Percentiles rank a stretch among this genome's conserved stretches.
Evolutionary conservation across 2,329 filamentous ascomycete genomes (phyloP).

Genomic region (Talaromyces verruculosus): DNA sequence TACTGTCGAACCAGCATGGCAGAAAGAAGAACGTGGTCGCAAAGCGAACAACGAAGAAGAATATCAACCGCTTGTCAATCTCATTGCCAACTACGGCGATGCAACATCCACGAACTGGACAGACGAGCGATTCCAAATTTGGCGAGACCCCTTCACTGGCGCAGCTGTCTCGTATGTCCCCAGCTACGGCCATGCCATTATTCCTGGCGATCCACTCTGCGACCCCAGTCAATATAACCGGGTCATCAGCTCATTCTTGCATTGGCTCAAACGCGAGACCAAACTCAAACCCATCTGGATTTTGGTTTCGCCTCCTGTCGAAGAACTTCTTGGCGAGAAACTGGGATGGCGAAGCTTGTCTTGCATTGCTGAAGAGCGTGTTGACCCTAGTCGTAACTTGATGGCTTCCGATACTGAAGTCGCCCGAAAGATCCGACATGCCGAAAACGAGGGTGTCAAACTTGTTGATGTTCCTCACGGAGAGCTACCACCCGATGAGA

Average conservation of each 20-base stretch:
- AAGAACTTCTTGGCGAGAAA: slow-evolving; percentile 75
- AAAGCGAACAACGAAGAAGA: slow-evolving; percentile 50
- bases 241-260: slow-evolving; percentile 72
- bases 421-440: slow-evolving; percentile 73
- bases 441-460: slow-evolving; percentile 80
- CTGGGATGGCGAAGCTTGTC: slow-evolving; percentile 87
- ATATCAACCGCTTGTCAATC: slow-evolving; percentile 74
- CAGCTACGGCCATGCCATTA: slow-evolving; percentile 74
- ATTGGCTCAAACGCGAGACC: slow-evolving; percentile 69
- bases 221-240: slow-evolving; percentile 72
- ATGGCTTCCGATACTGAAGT: slow-evolving; percentile 65
- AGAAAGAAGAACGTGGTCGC: slow-evolving; percentile 36
- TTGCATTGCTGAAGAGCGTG: slow-evolving; percentile 83
- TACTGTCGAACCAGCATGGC: slow-evolving; percentile 70
- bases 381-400: slow-evolving; percentile 69
- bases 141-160: slow-evolving; percentile 75
- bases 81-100: slow-evolving; percentile 94
- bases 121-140: slow-evolving; percentile 83
- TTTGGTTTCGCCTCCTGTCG: slow-evolving; percentile 73
- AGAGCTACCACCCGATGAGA: slow-evolving; percentile 61
- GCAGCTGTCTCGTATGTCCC: slow-evolving; percentile 82
- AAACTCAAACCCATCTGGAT: slow-evolving; percentile 83
- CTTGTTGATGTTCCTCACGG: slow-evolving; percentile 71
- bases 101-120: slow-evolving; percentile 93
- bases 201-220: slow-evolving; percentile 84